Evolutionary conservation across 1,284 basidiomycete genomes (phyloP).

Genomic region (Gastroboletus turbinatus): DNA sequence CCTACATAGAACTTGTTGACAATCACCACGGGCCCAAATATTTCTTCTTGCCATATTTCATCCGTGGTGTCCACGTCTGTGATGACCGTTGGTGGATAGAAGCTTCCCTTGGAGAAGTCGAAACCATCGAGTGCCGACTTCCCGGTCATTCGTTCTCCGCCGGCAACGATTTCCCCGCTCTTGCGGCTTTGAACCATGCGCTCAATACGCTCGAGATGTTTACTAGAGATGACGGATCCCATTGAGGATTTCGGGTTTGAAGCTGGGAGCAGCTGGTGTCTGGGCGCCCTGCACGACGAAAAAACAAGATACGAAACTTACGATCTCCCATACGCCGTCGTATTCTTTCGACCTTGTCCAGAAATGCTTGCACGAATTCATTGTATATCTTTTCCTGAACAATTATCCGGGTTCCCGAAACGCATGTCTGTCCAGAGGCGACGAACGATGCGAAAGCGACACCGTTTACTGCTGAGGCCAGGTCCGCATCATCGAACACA

Average conservation of each 20-base stretch:
- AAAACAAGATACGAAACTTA: constrained; percentile 39
- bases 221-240: constrained; percentile 71
- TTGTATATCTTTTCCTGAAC: constrained; percentile 70
- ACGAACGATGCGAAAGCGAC: constrained; percentile 80
- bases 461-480: constrained; percentile 71
- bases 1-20: constrained; percentile 62
- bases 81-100: constrained; percentile 79
- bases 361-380: constrained; percentile 59
- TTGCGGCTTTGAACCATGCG: constrained; percentile 48
- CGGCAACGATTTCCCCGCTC: constrained; percentile 53
- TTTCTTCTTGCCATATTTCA: constrained; percentile 77
- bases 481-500: constrained; percentile 74
- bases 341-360: constrained; percentile 64
- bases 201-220: constrained; percentile 64
- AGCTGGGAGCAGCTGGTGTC: constrained; percentile 42
- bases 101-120: constrained; percentile 65
- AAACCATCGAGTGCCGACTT: constrained; percentile 64
- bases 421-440: constrained; percentile 83
- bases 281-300: background rate
- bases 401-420: constrained; percentile 74
- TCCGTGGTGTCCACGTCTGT: constrained; percentile 55
- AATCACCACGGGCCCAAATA: constrained; percentile 79
- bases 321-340: constrained; percentile 72
- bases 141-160: constrained; percentile 64
- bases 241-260: constrained; percentile 67